A percentile compares a stretch with the other conserved stretches of the same genome.
These are phyloP conservation scores for Syzygium aqueum DNA, from an alignment of 345 rosid genomes.

Conservation along the genomic window DNA sequence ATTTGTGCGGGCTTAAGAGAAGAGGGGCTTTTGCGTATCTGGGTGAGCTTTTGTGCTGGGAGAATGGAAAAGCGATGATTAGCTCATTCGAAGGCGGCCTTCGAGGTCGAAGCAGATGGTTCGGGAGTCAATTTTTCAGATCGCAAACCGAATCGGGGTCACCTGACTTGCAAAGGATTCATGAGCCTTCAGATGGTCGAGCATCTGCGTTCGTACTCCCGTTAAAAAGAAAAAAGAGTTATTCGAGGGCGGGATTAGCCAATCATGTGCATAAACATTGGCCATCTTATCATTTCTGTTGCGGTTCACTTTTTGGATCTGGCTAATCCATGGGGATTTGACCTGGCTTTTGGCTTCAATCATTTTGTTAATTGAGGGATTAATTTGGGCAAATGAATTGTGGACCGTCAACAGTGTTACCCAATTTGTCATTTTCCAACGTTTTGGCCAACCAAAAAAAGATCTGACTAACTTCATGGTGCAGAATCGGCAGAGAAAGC, in stretches of 20 bases:
- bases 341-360: neutral
- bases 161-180: neutral
- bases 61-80: neutral
- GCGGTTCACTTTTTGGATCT: neutral
- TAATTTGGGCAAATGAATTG: neutral
- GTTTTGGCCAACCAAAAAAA: neutral
- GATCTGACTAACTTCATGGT: neutral
- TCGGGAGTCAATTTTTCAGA: fast-evolving
- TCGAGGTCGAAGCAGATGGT: fast-evolving
- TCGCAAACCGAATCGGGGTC: neutral
- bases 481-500: neutral
- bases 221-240: fast-evolving
- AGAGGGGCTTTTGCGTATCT: neutral
- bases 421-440: neutral
- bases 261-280: neutral
- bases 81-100: neutral
- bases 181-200: fast-evolving
- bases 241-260: neutral
- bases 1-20: fast-evolving
- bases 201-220: fast-evolving
- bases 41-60: fast-evolving
- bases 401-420: neutral
- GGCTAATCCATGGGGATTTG: neutral
- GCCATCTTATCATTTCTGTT: neutral
- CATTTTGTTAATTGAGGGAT: fast-evolving